Percentiles rank a stretch among this genome's conserved stretches.
Evolutionary conservation across 73 alveolate species (phyloP).

Genomic region (Paramecium tetraurelia): DNA sequence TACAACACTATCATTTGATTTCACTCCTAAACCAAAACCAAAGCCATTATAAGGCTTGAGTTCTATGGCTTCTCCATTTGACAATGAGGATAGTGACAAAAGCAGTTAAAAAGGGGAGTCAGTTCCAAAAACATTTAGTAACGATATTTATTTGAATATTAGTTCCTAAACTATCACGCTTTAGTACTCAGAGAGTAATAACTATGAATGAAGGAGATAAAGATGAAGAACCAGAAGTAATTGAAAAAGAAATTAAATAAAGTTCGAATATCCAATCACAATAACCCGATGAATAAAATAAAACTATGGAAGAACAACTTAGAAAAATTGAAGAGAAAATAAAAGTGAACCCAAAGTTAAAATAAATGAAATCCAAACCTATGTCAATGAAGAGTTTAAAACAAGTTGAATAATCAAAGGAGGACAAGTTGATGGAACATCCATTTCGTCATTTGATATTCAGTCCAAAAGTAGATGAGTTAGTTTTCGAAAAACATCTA

Average conservation of each 20-base stretch:
- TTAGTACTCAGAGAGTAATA: neutral
- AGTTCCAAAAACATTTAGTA: neutral
- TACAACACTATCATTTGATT: neutral
- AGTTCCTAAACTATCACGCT: neutral
- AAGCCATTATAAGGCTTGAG: neutral
- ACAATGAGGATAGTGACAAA: neutral
- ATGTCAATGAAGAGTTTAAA: neutral
- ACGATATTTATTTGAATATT: neutral
- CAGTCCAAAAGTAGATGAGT: constrained; percentile 16
- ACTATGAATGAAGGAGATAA: neutral
- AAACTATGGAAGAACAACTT: neutral
- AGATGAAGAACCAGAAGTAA: neutral
- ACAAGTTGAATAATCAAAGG: neutral
- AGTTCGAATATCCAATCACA: neutral
- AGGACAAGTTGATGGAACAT: neutral
- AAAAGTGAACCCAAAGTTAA: neutral
- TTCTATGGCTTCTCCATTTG: neutral
- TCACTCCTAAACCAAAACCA: neutral
- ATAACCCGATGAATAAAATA: neutral
- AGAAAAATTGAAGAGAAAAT: neutral
- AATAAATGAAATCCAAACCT: neutral
- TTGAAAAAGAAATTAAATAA: neutral
- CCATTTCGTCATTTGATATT: constrained; percentile 58
- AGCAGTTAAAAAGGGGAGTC: neutral
- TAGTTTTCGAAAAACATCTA: constrained; percentile 28